These are phyloP conservation scores for Ophiosphaerella korrae DNA, from an alignment of 2,329 filamentous ascomycete species.

Conservation along the genomic window DNA sequence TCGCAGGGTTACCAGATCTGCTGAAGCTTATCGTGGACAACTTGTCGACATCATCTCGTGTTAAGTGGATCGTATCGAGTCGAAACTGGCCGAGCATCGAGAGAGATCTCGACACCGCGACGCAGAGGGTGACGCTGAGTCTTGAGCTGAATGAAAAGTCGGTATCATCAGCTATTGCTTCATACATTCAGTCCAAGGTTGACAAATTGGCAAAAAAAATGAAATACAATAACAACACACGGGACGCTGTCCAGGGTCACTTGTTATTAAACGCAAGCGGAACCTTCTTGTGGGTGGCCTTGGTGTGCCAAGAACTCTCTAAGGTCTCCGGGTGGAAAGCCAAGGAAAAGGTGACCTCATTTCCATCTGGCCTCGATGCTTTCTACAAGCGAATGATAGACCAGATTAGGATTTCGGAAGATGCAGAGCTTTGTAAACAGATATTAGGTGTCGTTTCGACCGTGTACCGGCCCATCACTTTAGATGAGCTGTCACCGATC, in stretches of 20 bases:
- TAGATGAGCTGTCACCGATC: neutral
- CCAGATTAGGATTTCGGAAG: constrained; percentile 25
- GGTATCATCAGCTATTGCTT: constrained; percentile 41
- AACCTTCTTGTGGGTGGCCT: no score
- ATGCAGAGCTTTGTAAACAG: constrained; percentile 36
- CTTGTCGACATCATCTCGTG: constrained; percentile 13
- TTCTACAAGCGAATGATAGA: constrained; percentile 50
- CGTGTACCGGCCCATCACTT: constrained; percentile 11
- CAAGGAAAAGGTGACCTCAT: constrained; percentile 1
- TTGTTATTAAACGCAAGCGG: no score
- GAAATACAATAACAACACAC: constrained; percentile 45
- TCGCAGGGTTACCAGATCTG: constrained; percentile 1
- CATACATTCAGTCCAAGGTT: constrained; percentile 48
- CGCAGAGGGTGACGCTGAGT: neutral
- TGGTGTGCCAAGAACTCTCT: constrained; percentile 3
- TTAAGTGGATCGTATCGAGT: no score
- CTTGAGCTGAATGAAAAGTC: constrained; percentile 37
- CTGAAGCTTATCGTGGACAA: neutral
- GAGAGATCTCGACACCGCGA: constrained; percentile 21
- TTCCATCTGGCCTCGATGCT: constrained; percentile 41
- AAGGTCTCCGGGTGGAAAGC: constrained; percentile 36
- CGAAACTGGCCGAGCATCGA: constrained; percentile 36
- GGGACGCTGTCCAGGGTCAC: no score
- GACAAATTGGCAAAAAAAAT: constrained; percentile 30
- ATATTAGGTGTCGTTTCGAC: constrained; percentile 38